A percentile compares a stretch with the other conserved stretches of the same genome.
These are phyloP conservation scores for Avena sativa DNA, from an alignment of 176 grass and related monocot genomes.

Conservation along the genomic window DNA sequence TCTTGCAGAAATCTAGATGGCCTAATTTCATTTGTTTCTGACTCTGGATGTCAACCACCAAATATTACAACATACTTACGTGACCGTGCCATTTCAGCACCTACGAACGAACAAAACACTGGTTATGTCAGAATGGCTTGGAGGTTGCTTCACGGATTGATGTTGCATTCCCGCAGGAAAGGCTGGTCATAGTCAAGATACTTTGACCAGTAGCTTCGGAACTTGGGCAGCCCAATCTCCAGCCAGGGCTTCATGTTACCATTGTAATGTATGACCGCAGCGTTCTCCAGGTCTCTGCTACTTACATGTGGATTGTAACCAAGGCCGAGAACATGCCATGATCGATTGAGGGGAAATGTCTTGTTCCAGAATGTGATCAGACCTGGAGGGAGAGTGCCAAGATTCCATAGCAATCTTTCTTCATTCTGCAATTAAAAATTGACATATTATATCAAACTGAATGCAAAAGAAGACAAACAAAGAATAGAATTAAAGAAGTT, in stretches of 20 bases:
- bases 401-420: slow-evolving; percentile 72
- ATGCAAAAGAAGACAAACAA: slow-evolving; percentile 29
- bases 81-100: background rate
- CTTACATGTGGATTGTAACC: slow-evolving; percentile 83
- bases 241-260: slow-evolving; percentile 96
- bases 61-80: background rate
- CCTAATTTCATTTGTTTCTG: background rate
- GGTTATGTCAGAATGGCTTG: slow-evolving; percentile 25
- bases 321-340: slow-evolving; percentile 80
- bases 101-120: background rate
- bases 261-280: slow-evolving; percentile 83
- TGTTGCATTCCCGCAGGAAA: slow-evolving; percentile 82
- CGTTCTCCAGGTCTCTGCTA: slow-evolving; percentile 58
- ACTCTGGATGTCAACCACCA: background rate
- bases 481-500: slow-evolving; percentile 23
- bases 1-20: background rate
- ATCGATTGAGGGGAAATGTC: slow-evolving; percentile 58
- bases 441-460: slow-evolving; percentile 17
- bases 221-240: slow-evolving; percentile 78
- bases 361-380: slow-evolving; percentile 85
- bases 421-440: slow-evolving; percentile 60
- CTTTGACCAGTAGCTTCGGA: slow-evolving; percentile 74
- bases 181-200: slow-evolving; percentile 76
- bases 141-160: slow-evolving; percentile 62
- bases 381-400: slow-evolving; percentile 89